Percentiles rank a stretch among this genome's conserved stretches.
These are phyloP conservation scores for Aureobasidium musti DNA, from an alignment of 2,329 filamentous ascomycete genomes.

Conservation along the genomic window DNA sequence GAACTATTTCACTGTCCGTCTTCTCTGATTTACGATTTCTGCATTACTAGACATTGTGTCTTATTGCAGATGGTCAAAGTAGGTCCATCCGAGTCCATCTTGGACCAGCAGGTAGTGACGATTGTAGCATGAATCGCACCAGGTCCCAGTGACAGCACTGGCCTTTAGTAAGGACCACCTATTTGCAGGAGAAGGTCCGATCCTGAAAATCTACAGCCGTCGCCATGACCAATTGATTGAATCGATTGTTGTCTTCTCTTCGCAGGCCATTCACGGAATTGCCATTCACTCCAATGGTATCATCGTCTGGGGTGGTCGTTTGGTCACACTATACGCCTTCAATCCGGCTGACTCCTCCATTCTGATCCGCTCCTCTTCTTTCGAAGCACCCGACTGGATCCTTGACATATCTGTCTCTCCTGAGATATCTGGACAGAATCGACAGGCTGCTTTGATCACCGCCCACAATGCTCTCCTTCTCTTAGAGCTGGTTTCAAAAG, in stretches of 20 bases:
- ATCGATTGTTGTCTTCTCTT: constrained; percentile 58
- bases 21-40: neutral
- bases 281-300: constrained; percentile 48
- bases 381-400: constrained; percentile 65
- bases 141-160: constrained; percentile 50
- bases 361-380: neutral
- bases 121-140: constrained; percentile 39
- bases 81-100: neutral
- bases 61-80: constrained; percentile 21
- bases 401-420: constrained; percentile 60
- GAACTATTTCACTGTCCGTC: neutral
- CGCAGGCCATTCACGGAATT: constrained; percentile 76
- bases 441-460: constrained; percentile 63
- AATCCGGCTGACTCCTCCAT: neutral
- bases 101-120: constrained; percentile 6
- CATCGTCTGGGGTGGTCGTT: constrained; percentile 71
- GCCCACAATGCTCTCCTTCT: constrained; percentile 79
- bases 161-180: constrained; percentile 44
- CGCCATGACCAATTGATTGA: constrained; percentile 35
- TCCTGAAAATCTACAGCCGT: constrained; percentile 44
- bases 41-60: neutral
- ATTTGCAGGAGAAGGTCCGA: constrained; percentile 49
- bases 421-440: constrained; percentile 38
- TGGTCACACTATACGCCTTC: constrained; percentile 43
- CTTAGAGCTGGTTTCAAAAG: constrained; percentile 33